Conservation (phyloP, 805 yeast genomes). For the Yamadazyma insecticola region DNA sequence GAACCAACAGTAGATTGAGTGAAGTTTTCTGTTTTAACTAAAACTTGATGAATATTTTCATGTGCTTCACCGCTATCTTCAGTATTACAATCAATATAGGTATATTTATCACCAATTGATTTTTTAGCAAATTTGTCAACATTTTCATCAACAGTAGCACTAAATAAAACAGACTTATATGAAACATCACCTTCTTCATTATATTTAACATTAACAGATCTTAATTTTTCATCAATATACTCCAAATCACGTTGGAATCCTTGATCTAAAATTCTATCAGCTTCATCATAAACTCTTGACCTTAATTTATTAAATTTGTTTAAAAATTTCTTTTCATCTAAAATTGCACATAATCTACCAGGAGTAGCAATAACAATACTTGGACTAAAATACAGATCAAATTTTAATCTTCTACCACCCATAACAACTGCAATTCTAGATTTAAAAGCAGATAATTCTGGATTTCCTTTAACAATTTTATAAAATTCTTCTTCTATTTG, state of each 20-base stretch:
- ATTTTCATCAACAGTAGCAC: conserved; percentile 78
- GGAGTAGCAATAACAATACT: conserved; percentile 84
- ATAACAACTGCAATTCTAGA: conserved; percentile 50
- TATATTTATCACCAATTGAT: conserved; percentile 50
- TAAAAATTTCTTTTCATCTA: conserved; percentile 42
- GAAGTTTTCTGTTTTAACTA: conserved; percentile 50
- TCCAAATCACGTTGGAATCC: conserved; percentile 71
- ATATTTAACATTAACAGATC: conserved; percentile 16
- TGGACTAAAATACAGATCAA: conserved; percentile 32
- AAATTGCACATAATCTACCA: conserved; percentile 69
- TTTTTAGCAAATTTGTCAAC: conserved; percentile 62
- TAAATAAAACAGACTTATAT: conserved; percentile 69
- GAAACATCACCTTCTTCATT: conserved; percentile 12
- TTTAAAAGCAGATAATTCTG: conserved; percentile 11
- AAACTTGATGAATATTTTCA: conserved; percentile 67
- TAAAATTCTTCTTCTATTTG: conserved; percentile 68
- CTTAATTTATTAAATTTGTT: conserved; percentile 49
- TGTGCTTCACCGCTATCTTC: conserved; percentile 70
- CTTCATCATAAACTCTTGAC: conserved; percentile 81
- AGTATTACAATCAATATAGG: conserved; percentile 69
- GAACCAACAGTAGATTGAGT: conserved; percentile 61
- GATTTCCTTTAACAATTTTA: conserved; percentile 25
- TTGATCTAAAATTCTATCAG: conserved; percentile 78
- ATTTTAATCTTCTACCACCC: conserved; percentile 54
- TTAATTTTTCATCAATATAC: conserved; percentile 49